Conservation (phyloP, 192 early-diverging fungal genomes). For the Linnemannia elongata region DNA sequence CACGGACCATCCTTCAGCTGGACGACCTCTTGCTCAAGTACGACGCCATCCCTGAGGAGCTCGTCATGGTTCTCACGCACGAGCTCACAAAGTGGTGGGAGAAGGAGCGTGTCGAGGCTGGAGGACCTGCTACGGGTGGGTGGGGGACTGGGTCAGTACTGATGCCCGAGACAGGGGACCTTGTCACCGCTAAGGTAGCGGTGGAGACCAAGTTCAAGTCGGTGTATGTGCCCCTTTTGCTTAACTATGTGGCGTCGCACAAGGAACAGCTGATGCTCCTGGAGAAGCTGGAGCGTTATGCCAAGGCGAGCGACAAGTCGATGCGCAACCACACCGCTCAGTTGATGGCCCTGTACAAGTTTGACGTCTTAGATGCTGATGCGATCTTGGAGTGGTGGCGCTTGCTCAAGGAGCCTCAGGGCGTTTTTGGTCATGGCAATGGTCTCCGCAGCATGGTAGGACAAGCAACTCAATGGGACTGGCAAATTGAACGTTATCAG, state of each 20-base stretch:
- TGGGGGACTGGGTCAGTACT: conserved; percentile 31
- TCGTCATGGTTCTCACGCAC: conserved; percentile 34
- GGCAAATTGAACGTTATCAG: neutral
- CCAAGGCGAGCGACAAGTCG: conserved; percentile 20
- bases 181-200: conserved; percentile 33
- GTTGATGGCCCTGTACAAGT: conserved; percentile 49
- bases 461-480: neutral
- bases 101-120: conserved; percentile 35
- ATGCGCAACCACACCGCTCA: conserved; percentile 41
- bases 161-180: conserved; percentile 27
- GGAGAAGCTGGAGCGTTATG: conserved; percentile 41
- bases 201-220: conserved; percentile 47
- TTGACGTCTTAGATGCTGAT: conserved; percentile 51
- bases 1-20: conserved; percentile 46
- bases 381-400: conserved; percentile 54
- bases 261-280: conserved; percentile 38
- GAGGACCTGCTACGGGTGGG: conserved; percentile 40
- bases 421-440: conserved; percentile 40
- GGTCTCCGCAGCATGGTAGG: conserved; percentile 54
- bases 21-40: conserved; percentile 54
- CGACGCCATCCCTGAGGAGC: conserved; percentile 31
- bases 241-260: conserved; percentile 47
- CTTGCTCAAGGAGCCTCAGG: conserved; percentile 40
- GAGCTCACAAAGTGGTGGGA: conserved; percentile 57
- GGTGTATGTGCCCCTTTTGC: conserved; percentile 39